Evolutionary conservation across 2,329 filamentous ascomycete genomes (phyloP).

Genomic region (Hortaea sp.): DNA sequence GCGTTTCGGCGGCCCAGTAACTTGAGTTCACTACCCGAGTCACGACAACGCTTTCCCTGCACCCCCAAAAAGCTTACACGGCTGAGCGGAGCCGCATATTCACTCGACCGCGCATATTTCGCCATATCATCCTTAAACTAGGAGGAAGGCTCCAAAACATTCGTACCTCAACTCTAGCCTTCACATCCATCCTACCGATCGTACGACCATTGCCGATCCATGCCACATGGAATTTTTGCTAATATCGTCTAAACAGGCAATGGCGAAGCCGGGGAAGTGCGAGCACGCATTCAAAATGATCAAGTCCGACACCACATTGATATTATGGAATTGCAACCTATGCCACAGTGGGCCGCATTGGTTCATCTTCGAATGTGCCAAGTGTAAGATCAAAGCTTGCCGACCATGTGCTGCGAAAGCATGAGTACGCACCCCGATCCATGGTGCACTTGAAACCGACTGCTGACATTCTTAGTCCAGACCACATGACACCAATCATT

Average conservation of each 20-base stretch:
- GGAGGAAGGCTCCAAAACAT: too few species aligned
- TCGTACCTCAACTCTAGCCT: too few species aligned
- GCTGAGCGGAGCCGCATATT: too few species aligned
- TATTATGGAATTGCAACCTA: slow-evolving; percentile 43
- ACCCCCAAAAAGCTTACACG: too few species aligned
- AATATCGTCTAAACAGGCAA: slow-evolving; percentile 10
- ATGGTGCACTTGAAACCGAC: not conserved
- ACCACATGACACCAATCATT: too few species aligned
- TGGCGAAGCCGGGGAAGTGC: slow-evolving; percentile 40
- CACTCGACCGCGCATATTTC: too few species aligned
- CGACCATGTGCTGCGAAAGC: slow-evolving; percentile 1
- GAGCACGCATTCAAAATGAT: slow-evolving; percentile 40
- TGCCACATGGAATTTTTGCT: too few species aligned
- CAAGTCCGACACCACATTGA: slow-evolving; percentile 42
- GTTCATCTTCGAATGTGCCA: slow-evolving; percentile 41
- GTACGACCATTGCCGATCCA: too few species aligned
- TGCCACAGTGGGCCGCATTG: slow-evolving; percentile 42
- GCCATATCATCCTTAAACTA: too few species aligned
- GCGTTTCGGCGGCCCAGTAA: not conserved
- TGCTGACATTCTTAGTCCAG: too few species aligned
- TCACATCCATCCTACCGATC: too few species aligned
- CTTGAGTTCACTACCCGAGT: not conserved
- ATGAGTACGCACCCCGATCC: not conserved
- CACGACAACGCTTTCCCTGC: too few species aligned
- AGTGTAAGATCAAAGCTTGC: slow-evolving; percentile 43